phyloP scores from a whole-genome alignment of 2,329 filamentous ascomycete genomes.

The Verruconis gallopava region DNA sequence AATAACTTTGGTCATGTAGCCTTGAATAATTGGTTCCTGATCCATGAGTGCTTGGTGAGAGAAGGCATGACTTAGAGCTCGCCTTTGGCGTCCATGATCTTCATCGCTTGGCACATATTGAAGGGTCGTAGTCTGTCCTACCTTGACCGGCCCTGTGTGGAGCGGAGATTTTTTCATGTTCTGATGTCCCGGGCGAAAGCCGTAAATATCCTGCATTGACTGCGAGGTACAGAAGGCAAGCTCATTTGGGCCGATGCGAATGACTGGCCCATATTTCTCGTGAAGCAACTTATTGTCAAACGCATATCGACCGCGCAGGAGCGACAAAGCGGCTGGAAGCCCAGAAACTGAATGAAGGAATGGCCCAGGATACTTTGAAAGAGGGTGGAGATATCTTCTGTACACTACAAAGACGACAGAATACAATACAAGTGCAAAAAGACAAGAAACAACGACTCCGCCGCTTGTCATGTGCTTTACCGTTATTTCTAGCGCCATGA shows the following conservation, averaged over 20 bases:
- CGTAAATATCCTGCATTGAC: slow-evolving; percentile 33
- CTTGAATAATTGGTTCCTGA: slow-evolving; percentile 21
- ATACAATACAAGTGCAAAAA: slow-evolving; percentile 2
- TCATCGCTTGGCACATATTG: slow-evolving; percentile 11
- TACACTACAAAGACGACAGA: not conserved
- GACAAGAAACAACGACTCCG: not conserved
- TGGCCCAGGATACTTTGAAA: slow-evolving; percentile 4
- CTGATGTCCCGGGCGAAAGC: slow-evolving; percentile 9
- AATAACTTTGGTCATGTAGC: slow-evolving; percentile 19
- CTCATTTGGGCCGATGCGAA: slow-evolving; percentile 35
- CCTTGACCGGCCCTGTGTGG: not conserved
- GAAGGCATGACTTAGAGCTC: slow-evolving; percentile 34
- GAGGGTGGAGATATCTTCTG: not conserved
- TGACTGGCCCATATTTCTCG: slow-evolving; percentile 30
- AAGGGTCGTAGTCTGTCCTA: not conserved
- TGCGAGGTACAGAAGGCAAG: slow-evolving; percentile 30
- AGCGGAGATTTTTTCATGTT: not conserved
- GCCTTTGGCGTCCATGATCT: slow-evolving; percentile 31
- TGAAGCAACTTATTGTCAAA: slow-evolving; percentile 5
- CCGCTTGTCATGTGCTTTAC: not conserved
- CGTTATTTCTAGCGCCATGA: too few species aligned
- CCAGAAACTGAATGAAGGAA: not conserved
- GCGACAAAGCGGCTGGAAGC: not conserved
- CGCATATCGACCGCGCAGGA: slow-evolving; percentile 1
- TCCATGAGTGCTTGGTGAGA: slow-evolving; percentile 24